A percentile compares a stretch with the other conserved stretches of the same genome.
phyloP scores from a whole-genome alignment of 208 protist genomes.

The Angomonas deanei region DNA sequence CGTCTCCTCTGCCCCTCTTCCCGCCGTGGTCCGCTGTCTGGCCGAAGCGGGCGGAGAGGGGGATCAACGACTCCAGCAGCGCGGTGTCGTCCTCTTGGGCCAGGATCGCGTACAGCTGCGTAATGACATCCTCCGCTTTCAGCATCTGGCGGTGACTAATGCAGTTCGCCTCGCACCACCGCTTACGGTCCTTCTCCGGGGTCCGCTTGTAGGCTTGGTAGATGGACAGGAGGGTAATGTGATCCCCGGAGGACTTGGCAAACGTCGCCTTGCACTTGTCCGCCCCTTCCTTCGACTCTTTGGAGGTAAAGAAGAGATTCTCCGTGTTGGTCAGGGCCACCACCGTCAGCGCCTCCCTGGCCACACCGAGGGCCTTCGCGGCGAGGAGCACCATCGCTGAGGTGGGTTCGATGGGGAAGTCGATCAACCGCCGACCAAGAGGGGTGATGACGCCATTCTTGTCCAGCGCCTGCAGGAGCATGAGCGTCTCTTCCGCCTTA shows the following conservation, averaged over 20 bases:
- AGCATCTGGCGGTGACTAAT: conserved; percentile 80
- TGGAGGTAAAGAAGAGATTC: conserved; percentile 77
- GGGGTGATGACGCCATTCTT: conserved; percentile 65
- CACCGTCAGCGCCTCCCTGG: conserved; percentile 92
- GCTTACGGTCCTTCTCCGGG: conserved; percentile 51
- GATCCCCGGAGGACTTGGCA: conserved; percentile 77
- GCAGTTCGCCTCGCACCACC: conserved; percentile 80
- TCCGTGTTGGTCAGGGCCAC: conserved; percentile 91
- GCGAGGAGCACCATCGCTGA: conserved; percentile 95
- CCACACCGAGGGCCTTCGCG: conserved; percentile 91
- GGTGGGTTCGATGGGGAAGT: conserved; percentile 98
- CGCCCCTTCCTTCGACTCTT: conserved; percentile 61
- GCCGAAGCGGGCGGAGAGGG: neutral
- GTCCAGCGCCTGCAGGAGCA: conserved; percentile 93
- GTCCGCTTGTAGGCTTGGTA: conserved; percentile 71
- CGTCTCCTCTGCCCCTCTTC: neutral
- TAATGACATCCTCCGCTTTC: conserved; percentile 81
- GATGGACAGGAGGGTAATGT: conserved; percentile 78
- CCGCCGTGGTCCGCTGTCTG: neutral
- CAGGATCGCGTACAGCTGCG: conserved; percentile 65
- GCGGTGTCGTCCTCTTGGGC: conserved; percentile 40
- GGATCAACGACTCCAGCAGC: conserved; percentile 37
- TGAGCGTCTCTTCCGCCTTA: conserved; percentile 91
- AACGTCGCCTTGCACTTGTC: conserved; percentile 72
- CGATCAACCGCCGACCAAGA: conserved; percentile 93